Percentiles rank a stretch among this genome's conserved stretches.
phyloP scores from a whole-genome alignment of 805 yeast genomes.

The Candida railenensis region DNA sequence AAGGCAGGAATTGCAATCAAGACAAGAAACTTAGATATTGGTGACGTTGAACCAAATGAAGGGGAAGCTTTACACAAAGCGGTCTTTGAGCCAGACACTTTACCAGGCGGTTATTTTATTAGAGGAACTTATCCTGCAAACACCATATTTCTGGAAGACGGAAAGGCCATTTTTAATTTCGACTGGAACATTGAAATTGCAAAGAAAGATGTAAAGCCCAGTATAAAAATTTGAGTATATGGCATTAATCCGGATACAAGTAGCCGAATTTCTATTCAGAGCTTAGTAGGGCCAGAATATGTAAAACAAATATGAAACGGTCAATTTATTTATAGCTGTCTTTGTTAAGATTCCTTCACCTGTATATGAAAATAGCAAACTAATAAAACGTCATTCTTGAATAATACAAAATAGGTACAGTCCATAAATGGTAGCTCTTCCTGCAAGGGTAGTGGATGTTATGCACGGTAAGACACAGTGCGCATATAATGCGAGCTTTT shows the following conservation, averaged over 20 bases:
- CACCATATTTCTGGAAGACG: conserved; percentile 18
- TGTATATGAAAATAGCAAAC: no score
- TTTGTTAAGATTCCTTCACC: no score
- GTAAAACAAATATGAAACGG: no score
- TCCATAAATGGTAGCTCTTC: background rate
- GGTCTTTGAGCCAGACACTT: conserved; percentile 22
- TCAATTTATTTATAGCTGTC: no score
- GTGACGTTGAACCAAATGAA: conserved; percentile 18
- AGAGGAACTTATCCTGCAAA: conserved; percentile 27
- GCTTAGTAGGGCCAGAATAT: no score
- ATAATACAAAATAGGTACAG: no score
- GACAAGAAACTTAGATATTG: conserved; percentile 17
- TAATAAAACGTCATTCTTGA: no score
- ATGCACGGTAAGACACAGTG: no score
- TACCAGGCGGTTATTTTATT: conserved; percentile 29
- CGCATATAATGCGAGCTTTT: background rate
- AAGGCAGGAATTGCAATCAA: conserved; percentile 25
- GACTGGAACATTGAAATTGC: conserved; percentile 20
- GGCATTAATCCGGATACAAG: no score
- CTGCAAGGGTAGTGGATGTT: background rate
- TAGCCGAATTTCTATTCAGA: no score
- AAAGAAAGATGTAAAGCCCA: conserved; percentile 14
- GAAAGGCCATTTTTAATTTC: conserved; percentile 13
- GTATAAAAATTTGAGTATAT: background rate
- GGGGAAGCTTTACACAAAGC: conserved; percentile 15